phyloP scores from a whole-genome alignment of 2,329 filamentous ascomycete species.

The Nannizzia gypsea region DNA sequence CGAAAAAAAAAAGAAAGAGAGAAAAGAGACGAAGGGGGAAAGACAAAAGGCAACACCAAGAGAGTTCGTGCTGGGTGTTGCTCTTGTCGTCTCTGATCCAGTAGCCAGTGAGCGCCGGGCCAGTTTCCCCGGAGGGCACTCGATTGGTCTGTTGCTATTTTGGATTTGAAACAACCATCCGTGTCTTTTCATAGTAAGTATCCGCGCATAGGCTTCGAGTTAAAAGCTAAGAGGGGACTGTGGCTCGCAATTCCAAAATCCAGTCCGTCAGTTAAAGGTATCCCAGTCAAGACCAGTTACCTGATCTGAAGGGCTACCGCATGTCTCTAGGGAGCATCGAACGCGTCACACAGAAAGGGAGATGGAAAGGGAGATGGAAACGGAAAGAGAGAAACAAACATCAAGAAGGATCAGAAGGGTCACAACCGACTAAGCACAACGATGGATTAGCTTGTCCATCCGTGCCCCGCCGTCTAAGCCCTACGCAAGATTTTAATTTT shows the following conservation, averaged over 20 bases:
- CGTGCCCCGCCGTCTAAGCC: slow-evolving; percentile 3
- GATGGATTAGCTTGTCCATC: slow-evolving; percentile 3
- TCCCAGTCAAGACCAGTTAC: background rate
- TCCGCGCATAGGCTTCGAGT: background rate
- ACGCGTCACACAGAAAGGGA: background rate
- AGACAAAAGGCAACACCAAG: background rate
- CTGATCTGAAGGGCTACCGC: too few species aligned
- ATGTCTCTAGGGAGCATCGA: background rate
- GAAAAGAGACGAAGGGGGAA: background rate
- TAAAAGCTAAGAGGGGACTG: background rate
- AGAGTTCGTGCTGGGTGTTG: slow-evolving; percentile 2
- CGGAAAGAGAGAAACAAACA: background rate
- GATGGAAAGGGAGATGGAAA: background rate
- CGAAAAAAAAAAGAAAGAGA: slow-evolving; percentile 1
- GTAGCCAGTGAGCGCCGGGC: slow-evolving; percentile 2
- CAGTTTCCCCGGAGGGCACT: slow-evolving; percentile 3
- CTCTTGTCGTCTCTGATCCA: background rate
- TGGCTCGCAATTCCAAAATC: background rate
- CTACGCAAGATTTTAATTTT: slow-evolving; percentile 2
- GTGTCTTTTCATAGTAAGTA: slow-evolving; percentile 1
- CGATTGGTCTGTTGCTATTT: slow-evolving; percentile 3
- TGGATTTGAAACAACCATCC: slow-evolving; percentile 3
- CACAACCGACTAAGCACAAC: background rate
- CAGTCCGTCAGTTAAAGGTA: background rate
- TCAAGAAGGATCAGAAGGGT: slow-evolving; percentile 1